A percentile compares a stretch with the other conserved stretches of the same genome.
Evolutionary conservation across 2,329 filamentous ascomycete genomes (phyloP).

Genomic region (Botrytis aclada): DNA sequence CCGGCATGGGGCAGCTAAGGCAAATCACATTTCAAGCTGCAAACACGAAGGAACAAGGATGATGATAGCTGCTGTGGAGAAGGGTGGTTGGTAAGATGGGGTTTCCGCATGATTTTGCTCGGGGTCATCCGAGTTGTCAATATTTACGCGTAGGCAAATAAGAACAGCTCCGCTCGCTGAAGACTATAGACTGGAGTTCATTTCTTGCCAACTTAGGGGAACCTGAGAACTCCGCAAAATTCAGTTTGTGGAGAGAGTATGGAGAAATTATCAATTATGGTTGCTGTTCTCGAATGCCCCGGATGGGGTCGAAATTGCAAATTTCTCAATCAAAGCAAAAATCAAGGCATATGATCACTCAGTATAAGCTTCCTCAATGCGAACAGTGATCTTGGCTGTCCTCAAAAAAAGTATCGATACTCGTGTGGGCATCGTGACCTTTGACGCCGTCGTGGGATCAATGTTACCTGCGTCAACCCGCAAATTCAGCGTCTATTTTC

Average conservation of each 20-base stretch:
- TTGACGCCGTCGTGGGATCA: not conserved
- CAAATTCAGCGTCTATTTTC: not conserved
- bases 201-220: not conserved
- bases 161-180: not conserved
- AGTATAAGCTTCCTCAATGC: not conserved
- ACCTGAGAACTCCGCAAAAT: not conserved
- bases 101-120: not conserved
- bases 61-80: not conserved
- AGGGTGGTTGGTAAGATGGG: conserved; percentile 15
- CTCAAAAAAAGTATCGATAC: not conserved
- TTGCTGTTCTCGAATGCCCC: not conserved
- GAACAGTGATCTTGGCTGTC: not conserved
- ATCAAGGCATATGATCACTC: too few species aligned
- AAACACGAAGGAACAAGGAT: not conserved
- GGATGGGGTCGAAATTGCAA: not conserved
- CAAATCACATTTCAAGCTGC: not conserved
- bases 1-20: not conserved
- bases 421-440: not conserved
- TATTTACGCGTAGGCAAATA: not conserved
- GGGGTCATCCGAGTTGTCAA: not conserved
- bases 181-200: not conserved
- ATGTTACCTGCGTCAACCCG: not conserved
- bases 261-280: not conserved
- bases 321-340: not conserved
- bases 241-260: not conserved